Evolutionary conservation across 805 yeast genomes (phyloP).

Genomic region (Candida verbasci): DNA sequence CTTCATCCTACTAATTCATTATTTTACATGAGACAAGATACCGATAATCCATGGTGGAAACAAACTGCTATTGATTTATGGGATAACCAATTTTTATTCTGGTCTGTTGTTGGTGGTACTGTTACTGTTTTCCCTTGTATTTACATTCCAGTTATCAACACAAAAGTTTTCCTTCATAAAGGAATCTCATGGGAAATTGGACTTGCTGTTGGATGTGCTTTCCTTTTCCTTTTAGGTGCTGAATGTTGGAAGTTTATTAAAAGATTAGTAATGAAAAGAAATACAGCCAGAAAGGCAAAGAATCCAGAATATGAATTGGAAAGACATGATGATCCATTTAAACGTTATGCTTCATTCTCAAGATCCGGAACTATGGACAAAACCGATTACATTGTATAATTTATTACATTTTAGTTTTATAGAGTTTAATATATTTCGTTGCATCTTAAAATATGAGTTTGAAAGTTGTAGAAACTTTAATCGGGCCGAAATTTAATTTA

Average conservation of each 20-base stretch:
- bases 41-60: conserved; percentile 33
- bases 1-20: conserved; percentile 32
- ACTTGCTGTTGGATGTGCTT: conserved; percentile 26
- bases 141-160: conserved; percentile 37
- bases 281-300: conserved; percentile 9
- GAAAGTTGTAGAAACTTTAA: too few relatives aligned
- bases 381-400: conserved; percentile 3
- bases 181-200: conserved; percentile 40
- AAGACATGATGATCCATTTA: conserved; percentile 40
- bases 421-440: too few relatives aligned
- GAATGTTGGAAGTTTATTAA: conserved; percentile 40
- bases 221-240: conserved; percentile 27
- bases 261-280: conserved; percentile 25
- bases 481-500: too few relatives aligned
- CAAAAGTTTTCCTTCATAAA: conserved; percentile 35
- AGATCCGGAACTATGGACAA: conserved; percentile 31
- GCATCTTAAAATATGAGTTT: too few relatives aligned
- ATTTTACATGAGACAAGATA: conserved; percentile 33
- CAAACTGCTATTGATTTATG: conserved; percentile 32
- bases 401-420: conserved; percentile 2
- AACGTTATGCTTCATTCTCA: conserved; percentile 37
- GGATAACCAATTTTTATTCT: conserved; percentile 33
- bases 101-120: conserved; percentile 34
- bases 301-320: conserved; percentile 38
- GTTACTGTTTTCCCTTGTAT: conserved; percentile 36